phyloP scores from a whole-genome alignment of 768 basidiomycete genomes.

The Podaxis sp. region DNA sequence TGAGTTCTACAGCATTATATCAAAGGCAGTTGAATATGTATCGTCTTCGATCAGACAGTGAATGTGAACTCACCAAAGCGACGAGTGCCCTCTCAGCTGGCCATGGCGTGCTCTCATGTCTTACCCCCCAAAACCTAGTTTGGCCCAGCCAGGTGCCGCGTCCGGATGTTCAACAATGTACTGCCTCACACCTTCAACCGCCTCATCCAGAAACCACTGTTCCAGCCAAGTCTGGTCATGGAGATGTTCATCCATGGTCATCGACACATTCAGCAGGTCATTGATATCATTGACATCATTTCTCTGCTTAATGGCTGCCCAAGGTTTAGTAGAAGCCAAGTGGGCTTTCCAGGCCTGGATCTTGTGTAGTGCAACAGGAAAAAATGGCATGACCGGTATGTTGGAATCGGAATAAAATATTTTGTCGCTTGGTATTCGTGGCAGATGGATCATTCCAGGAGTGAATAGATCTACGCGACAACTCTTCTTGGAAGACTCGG shows the following conservation, averaged over 20 bases:
- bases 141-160: not conserved
- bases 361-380: slow-evolving; percentile 35
- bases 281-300: slow-evolving; percentile 17
- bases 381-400: slow-evolving; percentile 19
- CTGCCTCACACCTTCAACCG: slow-evolving; percentile 9
- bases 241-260: not conserved
- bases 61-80: not conserved
- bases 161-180: slow-evolving; percentile 6
- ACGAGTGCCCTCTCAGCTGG: too few relatives aligned
- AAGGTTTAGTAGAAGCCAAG: slow-evolving; percentile 2
- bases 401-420: slow-evolving; percentile 1
- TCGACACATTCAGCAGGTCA: slow-evolving; percentile 15
- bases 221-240: slow-evolving; percentile 15
- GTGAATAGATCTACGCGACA: slow-evolving; percentile 20
- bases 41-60: not conserved
- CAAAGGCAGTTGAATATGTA: too few relatives aligned
- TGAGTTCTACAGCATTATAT: too few relatives aligned
- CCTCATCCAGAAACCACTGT: slow-evolving; percentile 17
- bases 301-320: slow-evolving; percentile 4
- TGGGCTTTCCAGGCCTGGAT: slow-evolving; percentile 24
- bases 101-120: not conserved
- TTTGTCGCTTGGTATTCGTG: slow-evolving; percentile 13
- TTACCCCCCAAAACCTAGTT: not conserved
- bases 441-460: slow-evolving; percentile 21
- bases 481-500: not conserved